A percentile compares a stretch with the other conserved stretches of the same genome.
These are phyloP conservation scores for Botrytis deweyae DNA, from an alignment of 2,329 filamentous ascomycete species.

Conservation along the genomic window DNA sequence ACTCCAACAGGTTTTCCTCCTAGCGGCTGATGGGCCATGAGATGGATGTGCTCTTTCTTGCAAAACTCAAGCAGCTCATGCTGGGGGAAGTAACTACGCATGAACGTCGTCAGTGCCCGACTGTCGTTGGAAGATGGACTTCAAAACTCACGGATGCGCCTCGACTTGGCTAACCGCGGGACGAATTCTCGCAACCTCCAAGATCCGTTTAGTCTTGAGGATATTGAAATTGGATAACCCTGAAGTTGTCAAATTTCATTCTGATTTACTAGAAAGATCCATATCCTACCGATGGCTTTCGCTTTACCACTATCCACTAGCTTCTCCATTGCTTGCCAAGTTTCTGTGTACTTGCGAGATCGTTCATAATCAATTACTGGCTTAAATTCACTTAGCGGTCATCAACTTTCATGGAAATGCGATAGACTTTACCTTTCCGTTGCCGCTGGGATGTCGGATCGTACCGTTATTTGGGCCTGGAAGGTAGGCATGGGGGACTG, in stretches of 20 bases:
- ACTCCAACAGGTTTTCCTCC: constrained; percentile 20
- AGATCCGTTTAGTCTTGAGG: constrained; percentile 4
- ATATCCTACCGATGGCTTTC: constrained; percentile 4
- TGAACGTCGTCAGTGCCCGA: rapidly evolving
- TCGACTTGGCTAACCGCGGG: constrained; percentile 15
- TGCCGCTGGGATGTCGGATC: constrained; percentile 2
- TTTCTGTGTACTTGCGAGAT: constrained; percentile 14
- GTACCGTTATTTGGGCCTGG: constrained; percentile 15
- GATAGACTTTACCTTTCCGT: constrained; percentile 10
- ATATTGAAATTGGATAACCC: constrained; percentile 21
- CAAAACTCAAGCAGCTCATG: constrained; percentile 14
- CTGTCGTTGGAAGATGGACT: background rate
- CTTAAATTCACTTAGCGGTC: background rate
- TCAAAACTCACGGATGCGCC: background rate
- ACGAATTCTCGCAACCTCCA: constrained; percentile 16
- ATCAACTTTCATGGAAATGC: background rate
- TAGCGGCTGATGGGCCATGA: constrained; percentile 23
- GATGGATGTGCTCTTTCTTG: constrained; percentile 20
- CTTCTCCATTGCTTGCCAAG: constrained; percentile 18
- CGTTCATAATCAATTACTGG: constrained; percentile 10
- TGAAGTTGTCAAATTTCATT: background rate
- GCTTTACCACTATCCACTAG: constrained; percentile 13
- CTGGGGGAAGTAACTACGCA: constrained; percentile 13
- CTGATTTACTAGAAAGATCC: background rate
- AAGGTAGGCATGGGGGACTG: constrained; percentile 17